phyloP scores from a whole-genome alignment of 2,329 filamentous ascomycete genomes.

The Teratosphaeria gauchensis region DNA sequence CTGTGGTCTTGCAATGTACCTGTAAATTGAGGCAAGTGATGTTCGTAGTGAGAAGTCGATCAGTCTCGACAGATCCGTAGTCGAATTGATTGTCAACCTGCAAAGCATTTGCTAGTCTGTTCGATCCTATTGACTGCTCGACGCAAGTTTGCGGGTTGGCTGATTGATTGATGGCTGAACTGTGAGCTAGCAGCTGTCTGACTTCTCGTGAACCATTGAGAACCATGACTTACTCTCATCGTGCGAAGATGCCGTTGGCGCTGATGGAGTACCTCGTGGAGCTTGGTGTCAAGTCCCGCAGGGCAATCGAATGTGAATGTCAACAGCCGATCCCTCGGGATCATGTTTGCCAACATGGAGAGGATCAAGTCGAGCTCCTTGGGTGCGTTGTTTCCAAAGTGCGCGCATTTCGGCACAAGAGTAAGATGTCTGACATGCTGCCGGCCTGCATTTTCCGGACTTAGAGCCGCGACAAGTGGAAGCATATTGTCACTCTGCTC shows the following conservation, averaged over 20 bases:
- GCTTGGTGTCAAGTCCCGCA: background rate
- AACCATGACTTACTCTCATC: background rate
- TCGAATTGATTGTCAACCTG: background rate
- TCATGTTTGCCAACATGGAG: background rate
- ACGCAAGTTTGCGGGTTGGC: background rate
- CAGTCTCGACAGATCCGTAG: background rate
- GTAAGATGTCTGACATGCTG: conserved; percentile 1
- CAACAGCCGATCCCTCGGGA: background rate
- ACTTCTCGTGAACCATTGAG: background rate
- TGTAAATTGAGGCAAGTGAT: background rate
- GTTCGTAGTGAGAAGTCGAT: background rate
- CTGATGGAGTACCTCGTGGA: background rate
- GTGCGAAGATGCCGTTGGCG: background rate
- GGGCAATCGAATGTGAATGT: background rate
- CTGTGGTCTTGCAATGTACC: background rate
- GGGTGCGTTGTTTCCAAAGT: background rate
- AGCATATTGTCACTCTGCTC: background rate
- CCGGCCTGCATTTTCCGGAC: background rate
- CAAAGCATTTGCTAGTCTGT: background rate
- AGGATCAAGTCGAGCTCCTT: background rate
- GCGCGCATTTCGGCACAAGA: background rate
- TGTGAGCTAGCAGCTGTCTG: too few relatives aligned
- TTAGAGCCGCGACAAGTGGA: background rate
- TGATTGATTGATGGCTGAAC: background rate
- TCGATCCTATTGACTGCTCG: background rate